Evolutionary conservation across 495 filamentous ascomycete genomes (phyloP), one percentile per base, ranked within the genome.

Genomic region (Friedmanniomyces simplex): DNA sequence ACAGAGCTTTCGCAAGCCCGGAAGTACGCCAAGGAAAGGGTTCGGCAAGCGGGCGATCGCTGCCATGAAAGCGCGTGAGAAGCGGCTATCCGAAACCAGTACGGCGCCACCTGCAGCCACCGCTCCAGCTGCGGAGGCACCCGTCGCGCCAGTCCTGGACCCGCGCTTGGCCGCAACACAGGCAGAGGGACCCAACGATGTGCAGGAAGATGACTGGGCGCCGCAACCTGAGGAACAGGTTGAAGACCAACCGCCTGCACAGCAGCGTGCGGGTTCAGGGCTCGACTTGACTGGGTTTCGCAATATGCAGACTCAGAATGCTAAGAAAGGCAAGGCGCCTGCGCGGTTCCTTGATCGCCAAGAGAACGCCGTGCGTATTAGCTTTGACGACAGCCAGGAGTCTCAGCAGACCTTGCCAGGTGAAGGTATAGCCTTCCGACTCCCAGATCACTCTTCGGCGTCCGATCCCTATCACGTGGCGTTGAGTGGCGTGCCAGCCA

Each of bases 291-390:
- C 18, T 41, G 28, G 52, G 43, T 48, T 66, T 43, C 32, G 56
- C 52, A 41, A 42, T 22, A 11, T 50, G 48, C 22, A 67, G 37
- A 43, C 54, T 45, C 68, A 67, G 53, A 65, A 68, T 26, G 66
- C 70, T 26, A 62, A 51, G 24, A 60, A 60, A 43, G 58, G 59
- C 24, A 54, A 60, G 34, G 57, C 62, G 10, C 28, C 28, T 3
- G 28, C 10, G 24, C 30, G 39, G 1, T 68, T 77, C 14, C 54
- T 73, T 16, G 76, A 77, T 62, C 66, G 51, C 10, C 74, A 78
- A 54, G 41, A 58, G 2, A 59, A 67, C 57, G 74, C 72, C 13
- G 41, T 59, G 32, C 50, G 66, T 20, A 52, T 75, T 21, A 42
- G 37, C 22, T 74, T 67, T 49, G 63, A 67, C 59, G 63, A 66